These are phyloP conservation scores for Decorospora gaudefroyi DNA, from an alignment of 2,329 filamentous ascomycete species.

Conservation along the genomic window DNA sequence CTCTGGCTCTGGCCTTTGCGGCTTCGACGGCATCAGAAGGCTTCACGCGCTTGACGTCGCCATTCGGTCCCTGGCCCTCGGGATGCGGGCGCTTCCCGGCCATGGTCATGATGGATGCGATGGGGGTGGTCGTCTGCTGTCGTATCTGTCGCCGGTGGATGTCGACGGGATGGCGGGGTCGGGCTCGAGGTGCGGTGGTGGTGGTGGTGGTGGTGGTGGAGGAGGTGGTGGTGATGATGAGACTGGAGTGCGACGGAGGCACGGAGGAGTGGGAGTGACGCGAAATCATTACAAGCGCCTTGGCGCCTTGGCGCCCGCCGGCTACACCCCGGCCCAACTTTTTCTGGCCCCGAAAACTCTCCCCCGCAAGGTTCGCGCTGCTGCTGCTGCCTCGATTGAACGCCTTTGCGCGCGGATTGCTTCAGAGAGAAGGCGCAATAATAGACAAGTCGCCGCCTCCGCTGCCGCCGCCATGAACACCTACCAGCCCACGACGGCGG, in stretches of 20 bases:
- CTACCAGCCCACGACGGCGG: conserved; percentile 76
- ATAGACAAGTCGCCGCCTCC: too few species aligned
- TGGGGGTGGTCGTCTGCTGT: neutral
- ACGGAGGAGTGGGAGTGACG: conserved; percentile 18
- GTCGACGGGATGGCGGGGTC: neutral
- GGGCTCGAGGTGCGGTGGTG: conserved; percentile 4
- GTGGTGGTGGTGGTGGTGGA: conserved; percentile 1
- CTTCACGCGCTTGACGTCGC: conserved; percentile 49
- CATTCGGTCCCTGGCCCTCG: conserved; percentile 37
- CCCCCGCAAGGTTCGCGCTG: conserved; percentile 29
- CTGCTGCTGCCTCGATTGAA: conserved; percentile 10
- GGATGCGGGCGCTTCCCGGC: conserved; percentile 52
- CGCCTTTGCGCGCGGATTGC: conserved; percentile 21
- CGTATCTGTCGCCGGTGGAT: neutral
- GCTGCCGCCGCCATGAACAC: conserved; percentile 52
- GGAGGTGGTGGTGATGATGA: too few species aligned
- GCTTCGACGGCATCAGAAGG: conserved; percentile 39
- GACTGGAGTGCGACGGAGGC: too few species aligned
- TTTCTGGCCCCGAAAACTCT: conserved; percentile 38
- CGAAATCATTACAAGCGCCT: conserved; percentile 14
- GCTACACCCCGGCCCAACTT: conserved; percentile 37
- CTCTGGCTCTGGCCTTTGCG: conserved; percentile 43
- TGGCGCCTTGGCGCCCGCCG: conserved; percentile 25
- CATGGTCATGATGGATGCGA: conserved; percentile 34
- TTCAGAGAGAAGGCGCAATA: conserved; percentile 20